Conservation (phyloP, 148 eudicot species). For the Fagopyrum esculentum region DNA sequence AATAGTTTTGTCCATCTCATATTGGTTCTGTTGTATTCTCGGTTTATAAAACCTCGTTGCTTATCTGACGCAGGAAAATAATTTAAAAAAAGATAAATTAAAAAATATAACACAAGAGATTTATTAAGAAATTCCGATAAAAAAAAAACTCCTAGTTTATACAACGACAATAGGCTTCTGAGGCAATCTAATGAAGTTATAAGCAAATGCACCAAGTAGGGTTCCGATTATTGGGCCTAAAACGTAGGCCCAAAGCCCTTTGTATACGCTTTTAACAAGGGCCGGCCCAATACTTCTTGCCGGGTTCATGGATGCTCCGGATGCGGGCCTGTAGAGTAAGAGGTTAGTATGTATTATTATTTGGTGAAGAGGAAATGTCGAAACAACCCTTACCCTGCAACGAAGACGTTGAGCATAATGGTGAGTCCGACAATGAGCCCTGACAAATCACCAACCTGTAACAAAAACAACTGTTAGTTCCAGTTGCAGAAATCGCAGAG, state of each 20-base stretch:
- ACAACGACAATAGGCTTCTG: conserved; percentile 12
- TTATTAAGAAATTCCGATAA: too few species aligned
- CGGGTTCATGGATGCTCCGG: conserved; percentile 63
- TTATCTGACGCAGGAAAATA: too few species aligned
- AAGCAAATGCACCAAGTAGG: conserved; percentile 30
- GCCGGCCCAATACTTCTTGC: conserved; percentile 55
- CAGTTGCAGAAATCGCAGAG: background rate
- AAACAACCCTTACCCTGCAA: conserved; percentile 42
- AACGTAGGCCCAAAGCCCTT: conserved; percentile 47
- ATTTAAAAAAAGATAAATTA: too few species aligned
- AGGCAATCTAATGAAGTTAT: conserved; percentile 33
- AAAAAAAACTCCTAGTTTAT: background rate
- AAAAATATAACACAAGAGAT: too few species aligned
- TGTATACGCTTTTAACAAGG: conserved; percentile 26
- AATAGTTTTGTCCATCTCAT: too few species aligned
- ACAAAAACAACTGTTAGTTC: background rate
- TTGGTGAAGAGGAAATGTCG: too few species aligned
- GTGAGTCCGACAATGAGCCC: conserved; percentile 80
- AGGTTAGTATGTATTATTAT: background rate
- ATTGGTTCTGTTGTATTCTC: too few species aligned
- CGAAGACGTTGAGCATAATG: conserved; percentile 59
- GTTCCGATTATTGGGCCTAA: conserved; percentile 44
- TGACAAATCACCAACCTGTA: conserved; percentile 54
- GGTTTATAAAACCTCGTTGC: too few species aligned
- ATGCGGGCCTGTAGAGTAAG: conserved; percentile 26